Evolutionary conservation across 78 protist genomes (phyloP).

Genomic region (Tieghemostelium lacteum): DNA sequence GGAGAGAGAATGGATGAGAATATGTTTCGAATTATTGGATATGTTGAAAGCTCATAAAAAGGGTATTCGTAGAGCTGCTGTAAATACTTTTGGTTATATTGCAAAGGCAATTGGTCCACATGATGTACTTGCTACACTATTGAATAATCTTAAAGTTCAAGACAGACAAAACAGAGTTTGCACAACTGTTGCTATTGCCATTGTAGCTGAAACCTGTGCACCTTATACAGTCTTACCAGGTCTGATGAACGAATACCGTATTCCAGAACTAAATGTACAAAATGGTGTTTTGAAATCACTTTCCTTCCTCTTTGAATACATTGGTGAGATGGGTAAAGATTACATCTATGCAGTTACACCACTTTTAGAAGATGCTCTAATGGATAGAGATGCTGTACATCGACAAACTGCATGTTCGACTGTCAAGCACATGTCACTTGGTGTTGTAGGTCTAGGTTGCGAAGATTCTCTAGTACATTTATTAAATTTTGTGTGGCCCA

Average conservation of each 20-base stretch:
- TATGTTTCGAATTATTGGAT: constrained; percentile 98
- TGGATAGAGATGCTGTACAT: constrained; percentile 98
- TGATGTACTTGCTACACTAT: constrained; percentile 98
- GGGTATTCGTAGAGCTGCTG: constrained; percentile 97
- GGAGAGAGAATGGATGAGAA: constrained; percentile 98
- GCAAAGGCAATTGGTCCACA: constrained; percentile 99
- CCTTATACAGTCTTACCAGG: constrained; percentile 99
- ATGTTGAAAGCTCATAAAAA: constrained; percentile 97
- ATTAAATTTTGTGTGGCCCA: constrained; percentile 99
- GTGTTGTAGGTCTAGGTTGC: constrained; percentile 92
- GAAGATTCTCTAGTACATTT: constrained; percentile 98
- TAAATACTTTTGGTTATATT: constrained; percentile 98
- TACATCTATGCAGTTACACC: constrained; percentile 97
- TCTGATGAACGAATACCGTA: constrained; percentile 99
- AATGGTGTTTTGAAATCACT: constrained; percentile 99
- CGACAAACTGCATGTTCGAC: constrained; percentile 96
- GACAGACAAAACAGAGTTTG: constrained; percentile 98
- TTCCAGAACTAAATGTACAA: constrained; percentile 99
- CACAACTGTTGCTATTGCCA: constrained; percentile 99
- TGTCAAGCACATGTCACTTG: constrained; percentile 83
- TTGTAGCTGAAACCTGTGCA: constrained; percentile 98
- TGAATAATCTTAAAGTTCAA: constrained; percentile 98
- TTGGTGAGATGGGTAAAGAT: constrained; percentile 97
- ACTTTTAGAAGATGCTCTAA: constrained; percentile 99
- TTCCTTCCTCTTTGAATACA: constrained; percentile 99